phyloP scores from a whole-genome alignment of 441 rosid species.

The Euphorbia neoarborescens region DNA sequence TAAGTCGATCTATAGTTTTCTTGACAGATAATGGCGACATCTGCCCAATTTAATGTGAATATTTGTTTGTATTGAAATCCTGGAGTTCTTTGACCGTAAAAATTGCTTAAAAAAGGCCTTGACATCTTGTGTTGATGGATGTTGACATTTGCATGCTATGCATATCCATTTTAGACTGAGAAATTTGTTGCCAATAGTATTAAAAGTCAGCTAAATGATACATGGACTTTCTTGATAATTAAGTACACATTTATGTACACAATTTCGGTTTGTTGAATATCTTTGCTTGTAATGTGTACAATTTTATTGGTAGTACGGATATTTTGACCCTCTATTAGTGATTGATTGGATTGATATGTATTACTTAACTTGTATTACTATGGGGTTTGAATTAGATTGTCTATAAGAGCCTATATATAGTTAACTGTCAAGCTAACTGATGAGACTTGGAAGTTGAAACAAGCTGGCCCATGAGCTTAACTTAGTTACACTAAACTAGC shows the following conservation, averaged over 20 bases:
- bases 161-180: not conserved
- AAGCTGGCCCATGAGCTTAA: constrained; percentile 5
- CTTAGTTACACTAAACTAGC: not conserved
- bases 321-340: not conserved
- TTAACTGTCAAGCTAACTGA: not conserved
- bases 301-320: not conserved
- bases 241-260: no score
- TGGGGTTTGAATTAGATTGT: not conserved
- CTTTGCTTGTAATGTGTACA: not conserved
- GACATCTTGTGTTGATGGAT: not conserved
- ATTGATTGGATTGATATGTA: not conserved
- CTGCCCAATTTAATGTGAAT: not conserved
- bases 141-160: not conserved
- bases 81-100: not conserved
- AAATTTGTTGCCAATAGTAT: not conserved
- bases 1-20: not conserved
- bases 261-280: no score
- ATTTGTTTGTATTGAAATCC: not conserved
- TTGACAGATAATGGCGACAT: not conserved
- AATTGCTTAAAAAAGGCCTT: no score
- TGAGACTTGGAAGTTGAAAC: not conserved
- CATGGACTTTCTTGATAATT: no score
- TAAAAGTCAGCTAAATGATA: not conserved
- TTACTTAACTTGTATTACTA: not conserved
- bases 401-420: not conserved